phyloP scores from a whole-genome alignment of 2,329 filamentous ascomycete genomes.

The Curvularia lunata region DNA sequence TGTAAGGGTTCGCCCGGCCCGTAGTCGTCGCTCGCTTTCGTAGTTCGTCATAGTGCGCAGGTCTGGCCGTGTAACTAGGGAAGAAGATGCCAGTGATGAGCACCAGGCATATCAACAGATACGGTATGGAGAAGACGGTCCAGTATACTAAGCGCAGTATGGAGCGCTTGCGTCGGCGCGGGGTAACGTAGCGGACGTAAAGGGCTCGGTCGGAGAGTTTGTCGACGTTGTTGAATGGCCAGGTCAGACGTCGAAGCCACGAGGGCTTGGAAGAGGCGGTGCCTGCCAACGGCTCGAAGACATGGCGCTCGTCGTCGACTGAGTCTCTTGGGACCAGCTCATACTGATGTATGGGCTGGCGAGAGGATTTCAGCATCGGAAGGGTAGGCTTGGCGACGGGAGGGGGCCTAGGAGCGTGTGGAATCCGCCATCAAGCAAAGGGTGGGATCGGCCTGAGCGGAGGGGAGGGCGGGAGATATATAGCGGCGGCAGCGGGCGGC shows the following conservation, averaged over 20 bases:
- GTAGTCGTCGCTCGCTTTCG: slow-evolving; percentile 43
- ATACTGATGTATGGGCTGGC: slow-evolving; percentile 37
- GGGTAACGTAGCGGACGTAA: slow-evolving; percentile 44
- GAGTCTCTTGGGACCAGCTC: slow-evolving; percentile 44
- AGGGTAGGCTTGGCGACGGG: slow-evolving; percentile 4
- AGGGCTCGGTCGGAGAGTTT: slow-evolving; percentile 38
- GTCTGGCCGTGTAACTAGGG: slow-evolving; percentile 63
- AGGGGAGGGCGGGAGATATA: neutral
- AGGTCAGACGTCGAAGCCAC: slow-evolving; percentile 34
- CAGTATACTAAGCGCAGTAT: slow-evolving; percentile 42
- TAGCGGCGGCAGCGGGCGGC: neutral
- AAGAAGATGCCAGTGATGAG: slow-evolving; percentile 57
- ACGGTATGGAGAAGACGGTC: slow-evolving; percentile 41
- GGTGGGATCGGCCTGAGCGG: neutral
- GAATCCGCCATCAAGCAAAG: slow-evolving; percentile 17
- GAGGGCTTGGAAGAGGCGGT: slow-evolving; percentile 22
- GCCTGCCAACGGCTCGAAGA: slow-evolving; percentile 19
- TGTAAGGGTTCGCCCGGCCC: slow-evolving; percentile 58
- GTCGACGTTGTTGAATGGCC: slow-evolving; percentile 30
- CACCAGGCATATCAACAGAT: slow-evolving; percentile 46
- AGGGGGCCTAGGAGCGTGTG: slow-evolving; percentile 14
- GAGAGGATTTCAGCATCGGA: slow-evolving; percentile 28
- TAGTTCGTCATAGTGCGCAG: slow-evolving; percentile 58
- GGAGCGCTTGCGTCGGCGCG: slow-evolving; percentile 42
- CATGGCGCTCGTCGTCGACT: slow-evolving; percentile 32